These are phyloP conservation scores for Gossypium longicalyx DNA, from an alignment of 345 rosid species.

Conservation along the genomic window DNA sequence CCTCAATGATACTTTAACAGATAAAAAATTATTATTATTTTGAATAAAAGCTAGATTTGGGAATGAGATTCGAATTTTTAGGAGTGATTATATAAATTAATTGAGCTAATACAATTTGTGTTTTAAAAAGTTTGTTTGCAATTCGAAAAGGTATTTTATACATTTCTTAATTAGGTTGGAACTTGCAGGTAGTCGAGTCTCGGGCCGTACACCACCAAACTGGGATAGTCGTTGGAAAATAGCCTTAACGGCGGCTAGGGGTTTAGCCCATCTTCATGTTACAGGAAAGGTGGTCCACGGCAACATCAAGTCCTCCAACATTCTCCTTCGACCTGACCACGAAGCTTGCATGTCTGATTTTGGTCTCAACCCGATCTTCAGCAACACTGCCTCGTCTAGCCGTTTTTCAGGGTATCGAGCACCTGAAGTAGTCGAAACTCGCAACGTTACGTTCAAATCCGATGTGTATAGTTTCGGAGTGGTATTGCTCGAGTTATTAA, in stretches of 20 bases:
- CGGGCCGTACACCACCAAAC: conserved; percentile 82
- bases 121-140: too few species aligned
- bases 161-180: too few species aligned
- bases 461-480: conserved; percentile 98
- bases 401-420: conserved; percentile 88
- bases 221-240: conserved; percentile 87
- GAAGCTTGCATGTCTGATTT: conserved; percentile 64
- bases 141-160: too few species aligned
- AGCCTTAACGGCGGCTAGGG: conserved; percentile 68
- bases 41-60: too few species aligned
- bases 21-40: too few species aligned
- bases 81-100: too few species aligned
- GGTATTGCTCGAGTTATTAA: conserved; percentile 67
- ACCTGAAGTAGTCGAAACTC: conserved; percentile 76
- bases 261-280: conserved; percentile 68
- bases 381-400: conserved; percentile 49
- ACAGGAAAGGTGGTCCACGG: conserved; percentile 72
- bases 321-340: conserved; percentile 68
- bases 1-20: too few species aligned
- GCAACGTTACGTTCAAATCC: conserved; percentile 70
- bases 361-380: conserved; percentile 73
- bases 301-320: conserved; percentile 86
- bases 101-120: too few species aligned
- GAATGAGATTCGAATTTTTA: too few species aligned
- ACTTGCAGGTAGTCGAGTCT: conserved; percentile 74